These are phyloP conservation scores for Penicillium aurantiogriseum DNA, from an alignment of 2,329 filamentous ascomycete species.

Conservation along the genomic window DNA sequence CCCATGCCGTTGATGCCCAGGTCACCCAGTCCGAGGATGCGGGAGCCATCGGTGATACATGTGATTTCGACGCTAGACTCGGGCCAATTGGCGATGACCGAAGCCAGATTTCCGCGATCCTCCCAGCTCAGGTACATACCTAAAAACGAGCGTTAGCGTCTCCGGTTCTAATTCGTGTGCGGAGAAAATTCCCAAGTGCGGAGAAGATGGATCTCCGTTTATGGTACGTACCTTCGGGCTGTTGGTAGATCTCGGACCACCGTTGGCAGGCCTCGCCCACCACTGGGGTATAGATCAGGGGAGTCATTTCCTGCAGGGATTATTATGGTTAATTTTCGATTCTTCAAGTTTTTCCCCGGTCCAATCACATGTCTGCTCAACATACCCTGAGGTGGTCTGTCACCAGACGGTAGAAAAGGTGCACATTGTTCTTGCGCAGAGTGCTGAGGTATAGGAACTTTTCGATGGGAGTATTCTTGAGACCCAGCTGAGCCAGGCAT, in stretches of 20 bases:
- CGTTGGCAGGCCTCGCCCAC: slow-evolving; percentile 93
- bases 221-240: slow-evolving; percentile 69
- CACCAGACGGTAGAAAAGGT: slow-evolving; percentile 53
- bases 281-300: slow-evolving; percentile 52
- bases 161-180: slow-evolving; percentile 25
- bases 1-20: slow-evolving; percentile 96
- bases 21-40: slow-evolving; percentile 87
- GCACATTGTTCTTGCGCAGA: slow-evolving; percentile 52
- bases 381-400: slow-evolving; percentile 48
- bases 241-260: slow-evolving; percentile 94
- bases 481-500: slow-evolving; percentile 49
- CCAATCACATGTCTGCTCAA: slow-evolving; percentile 11
- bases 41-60: slow-evolving; percentile 92
- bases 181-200: slow-evolving; percentile 1
- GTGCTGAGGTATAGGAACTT: slow-evolving; percentile 52
- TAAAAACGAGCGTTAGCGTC: slow-evolving; percentile 28
- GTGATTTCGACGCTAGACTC: slow-evolving; percentile 88
- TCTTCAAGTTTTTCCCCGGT: neutral
- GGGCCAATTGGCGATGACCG: slow-evolving; percentile 91
- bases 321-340: slow-evolving; percentile 15
- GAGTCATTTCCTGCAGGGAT: slow-evolving; percentile 45
- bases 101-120: slow-evolving; percentile 84
- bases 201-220: neutral
- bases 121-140: slow-evolving; percentile 91
- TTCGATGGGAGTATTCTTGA: slow-evolving; percentile 49